Percentiles rank a stretch among this genome's conserved stretches.
phyloP scores from a whole-genome alignment of 768 basidiomycete species.

The Rhodotorula paludigena region DNA sequence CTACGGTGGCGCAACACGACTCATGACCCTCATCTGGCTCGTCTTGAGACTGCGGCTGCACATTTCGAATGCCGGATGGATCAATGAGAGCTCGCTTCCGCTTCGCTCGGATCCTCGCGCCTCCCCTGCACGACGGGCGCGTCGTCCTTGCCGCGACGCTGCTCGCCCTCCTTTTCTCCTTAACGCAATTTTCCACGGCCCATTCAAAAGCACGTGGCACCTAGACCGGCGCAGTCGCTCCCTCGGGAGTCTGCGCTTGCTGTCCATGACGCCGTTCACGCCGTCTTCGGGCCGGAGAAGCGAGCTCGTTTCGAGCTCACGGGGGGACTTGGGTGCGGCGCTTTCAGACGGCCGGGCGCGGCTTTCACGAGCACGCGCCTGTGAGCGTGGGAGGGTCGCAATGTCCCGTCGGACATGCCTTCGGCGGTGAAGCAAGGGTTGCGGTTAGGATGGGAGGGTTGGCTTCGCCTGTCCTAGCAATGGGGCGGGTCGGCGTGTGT shows the following conservation, averaged over 20 bases:
- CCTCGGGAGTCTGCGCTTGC: background rate
- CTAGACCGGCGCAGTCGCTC: background rate
- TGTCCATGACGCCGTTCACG: conserved; percentile 24
- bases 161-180: background rate
- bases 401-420: conserved; percentile 32
- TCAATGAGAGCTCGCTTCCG: no score
- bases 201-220: conserved; percentile 32
- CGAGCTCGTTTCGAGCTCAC: background rate
- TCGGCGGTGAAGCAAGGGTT: background rate
- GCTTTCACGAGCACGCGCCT: background rate
- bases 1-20: no score
- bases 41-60: no score
- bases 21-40: no score
- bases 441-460: no score
- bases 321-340: conserved; percentile 38
- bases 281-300: conserved; percentile 32
- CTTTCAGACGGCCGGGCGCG: conserved; percentile 15
- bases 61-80: no score
- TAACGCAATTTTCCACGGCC: conserved; percentile 10
- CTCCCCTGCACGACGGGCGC: no score
- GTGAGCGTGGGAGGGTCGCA: conserved; percentile 35
- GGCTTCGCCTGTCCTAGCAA: no score
- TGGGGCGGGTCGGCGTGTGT: no score
- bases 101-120: no score
- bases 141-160: no score